Percentiles rank a stretch among this genome's conserved stretches.
Evolutionary conservation across 129 eudicot genomes (phyloP).

Genomic region (Tagetes patula): DNA sequence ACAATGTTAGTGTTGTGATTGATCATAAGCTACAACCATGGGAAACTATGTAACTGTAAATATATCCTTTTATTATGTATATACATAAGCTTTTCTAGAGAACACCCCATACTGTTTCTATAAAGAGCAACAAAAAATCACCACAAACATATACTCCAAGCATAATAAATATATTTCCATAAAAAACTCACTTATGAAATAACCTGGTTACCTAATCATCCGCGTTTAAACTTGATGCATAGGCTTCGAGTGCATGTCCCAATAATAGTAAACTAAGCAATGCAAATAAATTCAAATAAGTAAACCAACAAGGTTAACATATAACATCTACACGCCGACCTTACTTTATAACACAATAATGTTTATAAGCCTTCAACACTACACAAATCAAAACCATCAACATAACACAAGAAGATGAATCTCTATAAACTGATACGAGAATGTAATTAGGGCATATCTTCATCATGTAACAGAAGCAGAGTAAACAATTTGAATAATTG

Average conservation of each 20-base stretch:
- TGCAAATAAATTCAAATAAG: background rate
- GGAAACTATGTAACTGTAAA: background rate
- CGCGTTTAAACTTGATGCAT: background rate
- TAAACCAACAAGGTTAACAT: background rate
- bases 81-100: background rate
- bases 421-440: background rate
- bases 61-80: background rate
- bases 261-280: constrained; percentile 3
- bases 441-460: background rate
- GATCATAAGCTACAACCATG: background rate
- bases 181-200: background rate
- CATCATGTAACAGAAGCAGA: background rate
- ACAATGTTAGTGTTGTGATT: background rate
- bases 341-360: background rate
- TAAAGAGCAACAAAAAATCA: background rate
- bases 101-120: background rate
- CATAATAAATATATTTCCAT: background rate
- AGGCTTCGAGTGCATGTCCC: background rate
- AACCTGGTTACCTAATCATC: background rate
- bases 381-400: background rate
- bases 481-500: background rate
- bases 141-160: background rate
- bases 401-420: background rate
- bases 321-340: background rate
- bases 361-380: background rate